Evolutionary conservation across 164 flowering plant genomes (phyloP).

Genomic region (Taxillus chinensis): DNA sequence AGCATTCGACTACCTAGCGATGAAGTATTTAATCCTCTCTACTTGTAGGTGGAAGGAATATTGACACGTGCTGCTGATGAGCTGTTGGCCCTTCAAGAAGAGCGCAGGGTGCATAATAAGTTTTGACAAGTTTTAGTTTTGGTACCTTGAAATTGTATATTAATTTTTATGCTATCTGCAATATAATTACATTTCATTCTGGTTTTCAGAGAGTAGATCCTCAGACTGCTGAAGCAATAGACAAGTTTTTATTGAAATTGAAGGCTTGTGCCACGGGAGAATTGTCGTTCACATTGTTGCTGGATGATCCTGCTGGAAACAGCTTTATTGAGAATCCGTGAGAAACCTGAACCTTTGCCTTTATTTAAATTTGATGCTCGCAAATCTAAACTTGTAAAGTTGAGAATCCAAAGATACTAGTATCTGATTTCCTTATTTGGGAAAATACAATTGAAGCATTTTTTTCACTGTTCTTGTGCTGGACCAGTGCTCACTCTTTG

Average conservation of each 20-base stretch:
- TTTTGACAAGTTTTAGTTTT: not conserved
- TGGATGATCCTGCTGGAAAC: constrained; percentile 98
- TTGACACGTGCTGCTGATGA: constrained; percentile 64
- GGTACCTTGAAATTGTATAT: not conserved
- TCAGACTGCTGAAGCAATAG: constrained; percentile 80
- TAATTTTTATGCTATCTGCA: not conserved
- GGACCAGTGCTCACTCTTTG: too few relatives aligned
- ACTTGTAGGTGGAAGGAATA: constrained; percentile 76
- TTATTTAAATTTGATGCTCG: too few relatives aligned
- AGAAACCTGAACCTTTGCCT: constrained; percentile 5
- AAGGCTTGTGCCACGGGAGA: constrained; percentile 71
- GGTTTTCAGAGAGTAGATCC: constrained; percentile 70
- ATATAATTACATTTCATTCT: constrained; percentile 3
- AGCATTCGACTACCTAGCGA: too few relatives aligned
- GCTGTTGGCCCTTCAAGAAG: constrained; percentile 79
- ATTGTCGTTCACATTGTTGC: constrained; percentile 57
- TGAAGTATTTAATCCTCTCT: not conserved
- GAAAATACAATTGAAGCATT: too few relatives aligned
- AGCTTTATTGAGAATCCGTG: constrained; percentile 97
- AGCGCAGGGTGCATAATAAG: constrained; percentile 50
- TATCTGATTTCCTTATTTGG: too few relatives aligned
- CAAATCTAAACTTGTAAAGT: too few relatives aligned
- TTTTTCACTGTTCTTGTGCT: too few relatives aligned
- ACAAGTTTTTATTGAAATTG: constrained; percentile 61
- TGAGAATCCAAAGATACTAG: too few relatives aligned